Evolutionary conservation across 305 asterid genomes (phyloP).

Genomic region (Fraxinus greggii): DNA sequence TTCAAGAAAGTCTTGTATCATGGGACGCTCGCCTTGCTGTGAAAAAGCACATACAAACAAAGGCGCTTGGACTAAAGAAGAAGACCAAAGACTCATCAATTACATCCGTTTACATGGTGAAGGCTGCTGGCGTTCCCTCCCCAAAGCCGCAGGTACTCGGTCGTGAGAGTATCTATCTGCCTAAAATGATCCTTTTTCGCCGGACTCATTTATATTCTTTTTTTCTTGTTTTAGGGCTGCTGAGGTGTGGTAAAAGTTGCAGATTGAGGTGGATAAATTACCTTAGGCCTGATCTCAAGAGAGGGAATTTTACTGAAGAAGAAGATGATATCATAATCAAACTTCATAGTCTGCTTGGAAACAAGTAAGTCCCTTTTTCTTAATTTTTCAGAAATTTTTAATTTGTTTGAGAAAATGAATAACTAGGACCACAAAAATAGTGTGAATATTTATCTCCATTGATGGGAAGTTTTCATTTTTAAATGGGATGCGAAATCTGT

Average conservation of each 20-base stretch:
- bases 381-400: neutral
- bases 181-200: neutral
- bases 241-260: slow-evolving; percentile 94
- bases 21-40: slow-evolving; percentile 84
- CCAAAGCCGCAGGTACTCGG: slow-evolving; percentile 64
- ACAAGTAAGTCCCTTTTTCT: slow-evolving; percentile 45
- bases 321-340: slow-evolving; percentile 87
- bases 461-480: neutral
- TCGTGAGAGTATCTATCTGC: neutral
- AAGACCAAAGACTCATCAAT: slow-evolving; percentile 60
- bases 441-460: neutral
- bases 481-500: neutral
- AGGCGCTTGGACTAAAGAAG: slow-evolving; percentile 82
- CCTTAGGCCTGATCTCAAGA: slow-evolving; percentile 84
- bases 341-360: slow-evolving; percentile 82
- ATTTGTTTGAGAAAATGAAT: neutral
- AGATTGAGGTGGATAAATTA: slow-evolving; percentile 92
- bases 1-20: slow-evolving; percentile 32
- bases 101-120: slow-evolving; percentile 70
- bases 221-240: slow-evolving; percentile 47
- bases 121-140: slow-evolving; percentile 88
- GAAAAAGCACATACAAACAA: slow-evolving; percentile 75
- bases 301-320: slow-evolving; percentile 81
- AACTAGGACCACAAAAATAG: neutral
- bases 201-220: neutral